Evolutionary conservation across 768 basidiomycete genomes (phyloP), one percentile per base, ranked within the genome.

Genomic region (Calocybe gangraenosa): DNA sequence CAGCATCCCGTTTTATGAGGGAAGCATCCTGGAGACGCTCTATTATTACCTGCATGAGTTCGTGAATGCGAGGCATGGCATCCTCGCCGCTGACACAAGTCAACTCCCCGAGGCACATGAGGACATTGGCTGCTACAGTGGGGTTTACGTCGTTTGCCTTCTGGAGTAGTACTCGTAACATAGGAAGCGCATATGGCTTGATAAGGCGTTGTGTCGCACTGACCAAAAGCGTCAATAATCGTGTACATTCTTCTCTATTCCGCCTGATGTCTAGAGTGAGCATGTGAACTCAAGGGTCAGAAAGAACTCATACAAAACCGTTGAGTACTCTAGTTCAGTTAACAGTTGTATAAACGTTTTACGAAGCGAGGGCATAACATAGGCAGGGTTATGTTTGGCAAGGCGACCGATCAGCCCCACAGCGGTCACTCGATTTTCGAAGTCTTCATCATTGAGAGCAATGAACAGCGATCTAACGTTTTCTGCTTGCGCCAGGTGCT

Each of bases 401-500:
- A 99, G 78, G 20, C 96, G 83, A 1, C 96, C 96, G 48, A 99
- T 97, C 50, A 98, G 75, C 17, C 69, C 68, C 42, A 98, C 90
- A 2, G 94, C 94, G n/a, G 85, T 82, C 20, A 92, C 81, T 17
- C 96, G 82, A 60, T 96, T 96, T 39, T 87, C 86, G 64, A 94
- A 97, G 6, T 87, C 84, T 60, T 98, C 96, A 57, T 99, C 96
- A 58, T 98, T 98, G 37, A 99, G 74, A 0, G 94, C 96, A 52
- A 98, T 92, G 69, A 98, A 98, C 11, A 99, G 71, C 9, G 91
- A 94, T 11, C 94, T 81, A n/a, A 99, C 93, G 59, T 97, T 94
- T 66, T 98, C 96, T 0, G 95, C 93, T 65, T 98, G 96, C 2
- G 96, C 90, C 15, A 99, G 78, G 61, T 99, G 94, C 49, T 92